Conservation (phyloP, 495 filamentous ascomycete species). For the Penicillium egyptiacum region DNA sequence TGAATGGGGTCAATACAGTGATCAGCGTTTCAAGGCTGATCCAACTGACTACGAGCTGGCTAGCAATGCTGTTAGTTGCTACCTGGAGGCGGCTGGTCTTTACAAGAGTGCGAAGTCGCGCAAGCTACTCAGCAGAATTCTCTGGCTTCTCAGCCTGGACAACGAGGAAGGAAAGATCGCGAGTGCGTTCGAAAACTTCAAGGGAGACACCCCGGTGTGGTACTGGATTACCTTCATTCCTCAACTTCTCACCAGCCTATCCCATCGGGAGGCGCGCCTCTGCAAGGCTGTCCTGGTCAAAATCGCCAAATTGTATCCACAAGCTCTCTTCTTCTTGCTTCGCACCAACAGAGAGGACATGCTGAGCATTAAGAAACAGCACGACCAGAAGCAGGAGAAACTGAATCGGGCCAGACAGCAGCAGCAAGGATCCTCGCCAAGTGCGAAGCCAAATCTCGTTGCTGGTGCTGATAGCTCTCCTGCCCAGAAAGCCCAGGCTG, state of each 20-base stretch:
- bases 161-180: slow-evolving; percentile 78
- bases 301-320: slow-evolving; percentile 92
- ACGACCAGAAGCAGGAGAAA: slow-evolving; percentile 76
- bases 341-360: slow-evolving; percentile 95
- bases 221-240: slow-evolving; percentile 99
- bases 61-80: slow-evolving; percentile 90
- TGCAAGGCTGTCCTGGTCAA: slow-evolving; percentile 80
- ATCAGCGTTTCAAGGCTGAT: slow-evolving; percentile 88
- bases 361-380: slow-evolving; percentile 82
- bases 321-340: slow-evolving; percentile 91
- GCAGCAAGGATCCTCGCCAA: slow-evolving; percentile 46
- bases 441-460: slow-evolving; percentile 47
- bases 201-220: slow-evolving; percentile 94
- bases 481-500: slow-evolving; percentile 45
- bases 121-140: slow-evolving; percentile 88
- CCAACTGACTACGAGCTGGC: slow-evolving; percentile 75
- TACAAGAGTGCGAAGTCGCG: slow-evolving; percentile 97
- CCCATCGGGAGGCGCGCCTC: slow-evolving; percentile 84
- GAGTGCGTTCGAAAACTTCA: slow-evolving; percentile 84
- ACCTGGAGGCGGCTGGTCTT: slow-evolving; percentile 90
- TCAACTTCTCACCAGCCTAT: slow-evolving; percentile 85
- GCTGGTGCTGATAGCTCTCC: slow-evolving; percentile 47
- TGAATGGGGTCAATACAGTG: slow-evolving; percentile 98
- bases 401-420: slow-evolving; percentile 42
- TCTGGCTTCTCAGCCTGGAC: slow-evolving; percentile 95